These are phyloP conservation scores for Russula abietina DNA, from an alignment of 768 basidiomycete species.

Conservation along the genomic window DNA sequence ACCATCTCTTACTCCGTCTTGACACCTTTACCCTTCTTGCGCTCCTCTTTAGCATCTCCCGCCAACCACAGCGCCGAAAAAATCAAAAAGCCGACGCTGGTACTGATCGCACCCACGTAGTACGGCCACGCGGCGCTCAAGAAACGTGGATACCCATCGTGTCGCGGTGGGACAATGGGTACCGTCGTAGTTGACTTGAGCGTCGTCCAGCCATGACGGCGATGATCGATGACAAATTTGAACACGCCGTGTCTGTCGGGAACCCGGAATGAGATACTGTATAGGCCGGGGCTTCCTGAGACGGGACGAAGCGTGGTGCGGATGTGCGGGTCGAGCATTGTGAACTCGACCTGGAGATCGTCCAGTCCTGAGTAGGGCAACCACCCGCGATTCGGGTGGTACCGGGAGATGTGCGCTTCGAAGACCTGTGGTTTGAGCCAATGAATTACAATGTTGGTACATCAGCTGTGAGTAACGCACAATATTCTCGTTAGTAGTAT, in stretches of 20 bases:
- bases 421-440: constrained; percentile 49
- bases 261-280: constrained; percentile 77
- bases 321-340: constrained; percentile 97
- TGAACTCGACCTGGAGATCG: constrained; percentile 93
- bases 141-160: constrained; percentile 95
- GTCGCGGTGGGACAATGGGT: constrained; percentile 85
- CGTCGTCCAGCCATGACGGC: constrained; percentile 70
- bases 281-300: constrained; percentile 53
- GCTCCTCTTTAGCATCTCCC: constrained; percentile 69
- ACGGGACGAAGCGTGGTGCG: constrained; percentile 69
- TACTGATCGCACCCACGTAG: constrained; percentile 86
- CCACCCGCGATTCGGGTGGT: constrained; percentile 56
- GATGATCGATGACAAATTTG: constrained; percentile 91
- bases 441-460: not conserved
- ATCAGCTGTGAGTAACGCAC: constrained; percentile 39
- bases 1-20: constrained; percentile 29
- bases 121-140: constrained; percentile 95
- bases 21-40: constrained; percentile 40
- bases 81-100: constrained; percentile 74
- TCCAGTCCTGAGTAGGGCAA: constrained; percentile 59
- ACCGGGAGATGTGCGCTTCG: constrained; percentile 65
- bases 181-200: constrained; percentile 70
- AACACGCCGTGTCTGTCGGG: constrained; percentile 98
- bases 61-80: constrained; percentile 87
- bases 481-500: constrained; percentile 82